phyloP scores from a whole-genome alignment of 495 filamentous ascomycete genomes.

The Aspergillus diversus region DNA sequence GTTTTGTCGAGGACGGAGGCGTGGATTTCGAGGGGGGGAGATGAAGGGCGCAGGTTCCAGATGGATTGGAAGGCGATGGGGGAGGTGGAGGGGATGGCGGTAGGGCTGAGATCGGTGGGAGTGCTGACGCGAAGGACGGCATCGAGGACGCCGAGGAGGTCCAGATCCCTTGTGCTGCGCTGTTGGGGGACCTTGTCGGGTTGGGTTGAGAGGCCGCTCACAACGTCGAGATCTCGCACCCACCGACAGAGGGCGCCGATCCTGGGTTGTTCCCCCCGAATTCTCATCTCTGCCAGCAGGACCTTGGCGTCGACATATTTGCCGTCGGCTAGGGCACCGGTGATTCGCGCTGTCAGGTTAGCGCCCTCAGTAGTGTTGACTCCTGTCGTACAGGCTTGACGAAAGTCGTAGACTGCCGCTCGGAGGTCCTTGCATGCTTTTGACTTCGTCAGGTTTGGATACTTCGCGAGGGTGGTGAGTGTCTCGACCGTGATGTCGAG shows the following conservation, averaged over 20 bases:
- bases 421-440: conserved; percentile 46
- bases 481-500: conserved; percentile 44
- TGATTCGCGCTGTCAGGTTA: conserved; percentile 45
- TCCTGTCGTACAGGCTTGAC: conserved; percentile 43
- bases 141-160: conserved; percentile 40
- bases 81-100: conserved; percentile 29
- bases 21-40: conserved; percentile 33
- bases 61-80: conserved; percentile 45
- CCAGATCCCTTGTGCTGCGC: conserved; percentile 33
- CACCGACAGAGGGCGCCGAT: conserved; percentile 47
- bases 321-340: conserved; percentile 38
- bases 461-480: conserved; percentile 40
- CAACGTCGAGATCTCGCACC: conserved; percentile 45
- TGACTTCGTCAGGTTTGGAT: conserved; percentile 41
- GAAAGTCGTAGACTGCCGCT: conserved; percentile 43
- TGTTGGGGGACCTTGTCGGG: conserved; percentile 26
- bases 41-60: conserved; percentile 44
- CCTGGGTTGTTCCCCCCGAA: conserved; percentile 41
- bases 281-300: conserved; percentile 43
- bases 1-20: conserved; percentile 43
- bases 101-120: conserved; percentile 35
- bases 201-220: conserved; percentile 43
- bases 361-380: conserved; percentile 42
- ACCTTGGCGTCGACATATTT: conserved; percentile 42
- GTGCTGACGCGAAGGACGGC: conserved; percentile 43